These are phyloP conservation scores for Proliferodiscus dingleyae DNA, from an alignment of 2,329 filamentous ascomycete genomes.

Conservation along the genomic window DNA sequence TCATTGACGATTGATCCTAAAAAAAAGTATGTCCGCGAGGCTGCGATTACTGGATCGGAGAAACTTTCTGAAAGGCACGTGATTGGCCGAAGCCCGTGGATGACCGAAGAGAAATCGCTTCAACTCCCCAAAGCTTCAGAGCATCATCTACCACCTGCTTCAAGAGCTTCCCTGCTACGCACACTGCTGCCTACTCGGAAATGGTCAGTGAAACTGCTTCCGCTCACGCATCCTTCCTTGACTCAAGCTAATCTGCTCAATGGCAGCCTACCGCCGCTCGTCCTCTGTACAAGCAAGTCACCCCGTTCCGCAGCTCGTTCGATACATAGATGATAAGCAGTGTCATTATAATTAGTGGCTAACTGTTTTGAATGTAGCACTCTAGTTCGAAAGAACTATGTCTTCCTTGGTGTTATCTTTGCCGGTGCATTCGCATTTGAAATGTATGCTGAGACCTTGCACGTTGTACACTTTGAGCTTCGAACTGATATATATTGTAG, in stretches of 20 bases:
- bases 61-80: constrained; percentile 2
- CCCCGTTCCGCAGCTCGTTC: constrained; percentile 8
- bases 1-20: too few relatives aligned
- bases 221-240: background rate
- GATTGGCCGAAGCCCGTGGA: background rate
- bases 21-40: too few relatives aligned
- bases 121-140: constrained; percentile 19
- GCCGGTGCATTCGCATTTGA: constrained; percentile 84
- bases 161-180: constrained; percentile 9
- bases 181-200: constrained; percentile 18
- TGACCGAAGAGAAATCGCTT: constrained; percentile 12
- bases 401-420: constrained; percentile 86
- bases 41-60: constrained; percentile 4
- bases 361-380: constrained; percentile 48
- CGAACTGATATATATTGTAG: constrained; percentile 42
- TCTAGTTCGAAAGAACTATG: constrained; percentile 79
- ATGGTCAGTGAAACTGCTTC: constrained; percentile 24
- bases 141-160: constrained; percentile 13
- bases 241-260: constrained; percentile 22
- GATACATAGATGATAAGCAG: background rate
- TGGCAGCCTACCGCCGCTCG: constrained; percentile 27
- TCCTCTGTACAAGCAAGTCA: constrained; percentile 32
- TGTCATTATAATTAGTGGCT: constrained; percentile 8
- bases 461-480: background rate
- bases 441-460: constrained; percentile 59